phyloP scores from a whole-genome alignment of 1,284 basidiomycete genomes.

The Tetrapyrgos nigripes region DNA sequence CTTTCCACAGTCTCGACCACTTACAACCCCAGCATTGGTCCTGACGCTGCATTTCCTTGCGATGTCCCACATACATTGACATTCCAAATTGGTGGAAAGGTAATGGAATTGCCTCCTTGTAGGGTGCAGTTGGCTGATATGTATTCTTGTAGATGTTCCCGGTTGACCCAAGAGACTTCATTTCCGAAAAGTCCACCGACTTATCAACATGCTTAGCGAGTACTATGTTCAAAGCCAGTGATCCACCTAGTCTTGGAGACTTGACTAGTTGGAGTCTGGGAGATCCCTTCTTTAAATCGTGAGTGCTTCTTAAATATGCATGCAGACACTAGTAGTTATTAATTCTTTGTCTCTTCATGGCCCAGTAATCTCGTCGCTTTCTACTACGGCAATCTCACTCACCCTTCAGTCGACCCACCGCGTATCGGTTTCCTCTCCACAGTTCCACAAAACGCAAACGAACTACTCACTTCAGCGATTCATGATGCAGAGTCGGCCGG shows the following conservation, averaged over 20 bases:
- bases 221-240: slow-evolving; percentile 60
- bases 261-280: slow-evolving; percentile 17
- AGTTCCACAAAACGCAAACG: slow-evolving; percentile 18
- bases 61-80: slow-evolving; percentile 55
- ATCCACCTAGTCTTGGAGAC: slow-evolving; percentile 33
- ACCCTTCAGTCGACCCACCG: slow-evolving; percentile 23
- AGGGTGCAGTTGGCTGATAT: background rate
- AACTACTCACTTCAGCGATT: slow-evolving; percentile 12
- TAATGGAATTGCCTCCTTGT: slow-evolving; percentile 10
- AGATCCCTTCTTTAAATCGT: slow-evolving; percentile 15
- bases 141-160: slow-evolving; percentile 49
- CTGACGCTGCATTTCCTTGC: slow-evolving; percentile 49
- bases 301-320: background rate
- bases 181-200: slow-evolving; percentile 45
- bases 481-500: slow-evolving; percentile 16
- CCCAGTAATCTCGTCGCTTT: slow-evolving; percentile 38
- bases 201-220: slow-evolving; percentile 49
- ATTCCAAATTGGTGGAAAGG: slow-evolving; percentile 66
- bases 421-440: slow-evolving; percentile 18
- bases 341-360: background rate
- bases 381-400: slow-evolving; percentile 22
- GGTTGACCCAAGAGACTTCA: slow-evolving; percentile 71
- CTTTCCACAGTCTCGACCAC: slow-evolving; percentile 36
- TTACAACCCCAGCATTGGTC: slow-evolving; percentile 39
- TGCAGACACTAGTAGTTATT: slow-evolving; percentile 6